Base-by-base conservation (phyloP, 2,329 filamentous ascomycete species). In the Aspergillus pseudotamarii region DNA sequence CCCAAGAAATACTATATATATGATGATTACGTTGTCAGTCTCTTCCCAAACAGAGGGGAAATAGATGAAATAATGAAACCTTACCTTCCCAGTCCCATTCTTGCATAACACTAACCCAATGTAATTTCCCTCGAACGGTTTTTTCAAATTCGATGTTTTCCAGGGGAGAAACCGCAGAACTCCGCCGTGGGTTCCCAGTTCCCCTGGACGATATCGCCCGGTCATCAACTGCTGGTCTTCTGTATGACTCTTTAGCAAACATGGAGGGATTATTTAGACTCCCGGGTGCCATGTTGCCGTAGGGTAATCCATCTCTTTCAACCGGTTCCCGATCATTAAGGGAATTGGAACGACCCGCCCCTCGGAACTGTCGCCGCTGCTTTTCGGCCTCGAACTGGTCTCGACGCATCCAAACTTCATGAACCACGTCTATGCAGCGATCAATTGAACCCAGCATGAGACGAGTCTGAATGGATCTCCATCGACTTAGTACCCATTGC, bases 51-150 rank as follows among this genome's bases (percentile, higher is more conserved):
- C 26, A 32, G 26, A 16, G 48, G 26, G 28, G 48, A 30, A 46
- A 53, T 59, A n/a, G 32, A 50, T 21, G 51, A 51, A 32, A 60
- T 46, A 57, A 51, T 55, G 54, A 57, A 53, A 69, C 12, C 84
- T 79, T 79, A 90, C 88, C 85, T 83, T 91, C 88, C 88, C 89
- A 91, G n/a, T 82, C 80, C 87, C 87, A 90, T 68, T 91, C 88
- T 65, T 84, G 85, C 89, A 91, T 91, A 48, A 91, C 88, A 43
- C 88, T 86, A 10, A 90, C 80, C 89, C 89, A 91, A 75, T 91
- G 89, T 70, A 89, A 76, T 53, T 81, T 81, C 4, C 89, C 89
- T 66, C 86, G 83, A n/a, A 91, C 87, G 3, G 88, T 90, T 70
- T 86, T 84, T 57, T 89, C 86, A 59, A 80, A 80, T 64, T 89